Base-by-base conservation (phyloP, 2,329 filamentous ascomycete species). In the Diaporthe citriasiana region DNA sequence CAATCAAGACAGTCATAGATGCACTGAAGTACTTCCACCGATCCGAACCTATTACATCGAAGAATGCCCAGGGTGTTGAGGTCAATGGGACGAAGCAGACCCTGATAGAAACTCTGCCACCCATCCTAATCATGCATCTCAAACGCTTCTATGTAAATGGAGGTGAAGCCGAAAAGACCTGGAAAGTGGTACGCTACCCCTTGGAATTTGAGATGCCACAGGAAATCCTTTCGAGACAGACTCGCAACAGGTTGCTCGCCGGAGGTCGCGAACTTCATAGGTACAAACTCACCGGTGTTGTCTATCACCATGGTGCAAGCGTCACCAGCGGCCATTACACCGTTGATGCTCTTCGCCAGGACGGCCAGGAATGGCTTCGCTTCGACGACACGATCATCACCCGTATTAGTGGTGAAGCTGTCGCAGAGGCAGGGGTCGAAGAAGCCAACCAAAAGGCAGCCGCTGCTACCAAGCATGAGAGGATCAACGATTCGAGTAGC, bases 241-340 rank as follows among this genome's bases (percentile, higher is more conserved):
- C 92, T 81, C 91, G 93, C 70, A 91, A 91, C 77, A 65, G 73
- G 22, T 86, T 94, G 76, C 86, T 89, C 35, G 86, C 90, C 22
- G 91, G 93, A 76, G 92, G 92, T 56, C 82, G 82, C n/a, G 90
- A 91, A 1, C 87, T 94, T 74, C 95, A 95, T 6, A 94, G 92
- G 81, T 99, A 98, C 83, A 92, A 91, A 66, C 89, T 99, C 19
- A 97, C 92, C 76, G 94, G 93, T 27, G 97, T 97, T 40, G 95
- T 99, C 30, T 99, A 99, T 81, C 97, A 99, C 80, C 97, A 99
- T 79, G 97, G 97, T 75, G 98, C 97, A 86, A 97, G 97, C 79
- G 97, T 97, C 47, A 97, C 94, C 76, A 95, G 95, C 70, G 97
- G 97, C 4, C 97, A 99, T 82, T 99, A 99, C 83, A 99, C 97